Evolutionary conservation across 805 yeast species (phyloP), one percentile per base, ranked within the genome.

Genomic region (Yarrowia porcina): DNA sequence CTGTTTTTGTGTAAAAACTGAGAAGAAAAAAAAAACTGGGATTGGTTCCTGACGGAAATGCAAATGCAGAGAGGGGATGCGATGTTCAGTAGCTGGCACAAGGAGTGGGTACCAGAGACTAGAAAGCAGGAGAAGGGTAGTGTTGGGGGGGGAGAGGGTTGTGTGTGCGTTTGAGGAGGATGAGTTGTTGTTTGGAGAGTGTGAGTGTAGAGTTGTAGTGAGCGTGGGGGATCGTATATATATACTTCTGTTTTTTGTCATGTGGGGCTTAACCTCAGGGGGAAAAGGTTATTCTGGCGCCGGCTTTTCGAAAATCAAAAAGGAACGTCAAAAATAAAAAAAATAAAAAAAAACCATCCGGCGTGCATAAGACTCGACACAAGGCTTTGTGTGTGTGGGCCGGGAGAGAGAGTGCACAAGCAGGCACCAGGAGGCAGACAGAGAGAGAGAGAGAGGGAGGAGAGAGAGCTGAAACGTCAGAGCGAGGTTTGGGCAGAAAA

Each of bases 191-290:
- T 25, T 25, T n/a, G n/a, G n/a, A n/a, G 28, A 4, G 28, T 25
- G 8, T 25, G 28, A 25, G n/a, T n/a, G n/a, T n/a, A n/a, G n/a
- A n/a, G n/a, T n/a, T n/a, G n/a, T n/a, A n/a, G n/a, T n/a, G n/a
- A n/a, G n/a, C n/a, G n/a, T 25, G 28, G 28, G 28, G 12, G 27
- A 17, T 18, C 20, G 23, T 18, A 35, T 45, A 49, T 32, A 32
- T 49, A 49, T 49, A 49, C 28, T 25, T 15, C 10, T 8, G 27
- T 9, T 13, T n/a, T 47, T 32, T 20, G 56, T 21, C 56, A 32
- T 49, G 56, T 33, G 56, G 56, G 56, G 56, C 56, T 49, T 49
- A 49, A 49, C 56, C 39, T 49, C 56, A 49, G 39, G 56, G 54
- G 56, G 33, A 21, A 15, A 49, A 49, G 56, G 4, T n/a, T 49